Base-by-base conservation (phyloP, 2,329 filamentous ascomycete genomes). In the Bipolaris bicolor region DNA sequence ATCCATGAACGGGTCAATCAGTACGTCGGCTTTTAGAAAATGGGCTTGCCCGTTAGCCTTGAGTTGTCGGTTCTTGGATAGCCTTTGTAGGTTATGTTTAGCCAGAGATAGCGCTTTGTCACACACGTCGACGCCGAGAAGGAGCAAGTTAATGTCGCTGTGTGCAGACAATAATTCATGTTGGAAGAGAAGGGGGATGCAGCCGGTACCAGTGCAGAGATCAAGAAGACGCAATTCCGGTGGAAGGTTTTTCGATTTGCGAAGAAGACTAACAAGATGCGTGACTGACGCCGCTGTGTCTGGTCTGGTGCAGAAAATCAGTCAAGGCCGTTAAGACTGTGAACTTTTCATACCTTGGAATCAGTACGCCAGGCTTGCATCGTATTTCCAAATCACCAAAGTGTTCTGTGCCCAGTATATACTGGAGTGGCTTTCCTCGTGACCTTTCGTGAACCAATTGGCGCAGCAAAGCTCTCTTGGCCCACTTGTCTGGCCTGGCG, bases 131-230 rank as follows among this genome's bases (percentile, higher is more conserved):
- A 96, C 75, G 3, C 91, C 94, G 0, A 82, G 69, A n/a, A 91
- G 78, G 3, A 79, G 74, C 7, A 91, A 64, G 2, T 65, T 18
- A 11, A 69, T 24, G 13, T 71, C 62, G 11, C 53, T 48, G 26
- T 59, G 62, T 9, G 75, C 67, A 3, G 72, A 65, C 31, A 67
- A 71, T 56, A 92, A 82, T 9, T 88, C 81, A 34, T 87, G 81
- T 60, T 90, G 86, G 6, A 97, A 81, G 3, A 91, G 84, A 7
- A 98, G 83, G 0, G 92, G 85, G 61, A 98, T 96, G 77, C 94
- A 97, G 4, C 95, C 95, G 5, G 90, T 91, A 9, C 95, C 95
- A 0, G 92, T 93, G 76, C 95, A 98, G 29, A 97, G 81, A 75
- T 99, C 95, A 7, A 97, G 76, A 39, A 98, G 80, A 11, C 82